phyloP scores from a whole-genome alignment of 805 yeast species.

The Isabelozyma heimii region DNA sequence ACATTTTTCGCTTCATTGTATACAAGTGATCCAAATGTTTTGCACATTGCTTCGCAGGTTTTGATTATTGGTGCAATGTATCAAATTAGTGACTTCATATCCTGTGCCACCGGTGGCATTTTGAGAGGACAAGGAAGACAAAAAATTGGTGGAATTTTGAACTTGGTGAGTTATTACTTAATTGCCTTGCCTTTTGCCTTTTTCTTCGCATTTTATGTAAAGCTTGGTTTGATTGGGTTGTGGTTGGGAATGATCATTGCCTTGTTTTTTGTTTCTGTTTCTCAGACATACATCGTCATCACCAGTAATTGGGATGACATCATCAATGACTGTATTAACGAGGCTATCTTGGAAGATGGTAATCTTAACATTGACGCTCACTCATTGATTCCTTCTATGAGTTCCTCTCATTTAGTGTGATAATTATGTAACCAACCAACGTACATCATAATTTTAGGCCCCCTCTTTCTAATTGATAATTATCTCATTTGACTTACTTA shows the following conservation, averaged over 20 bases:
- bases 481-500: too few species aligned
- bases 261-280: slow-evolving; percentile 36
- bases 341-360: slow-evolving; percentile 40
- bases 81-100: slow-evolving; percentile 50
- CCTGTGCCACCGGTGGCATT: slow-evolving; percentile 52
- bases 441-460: neutral
- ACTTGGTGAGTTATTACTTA: slow-evolving; percentile 45
- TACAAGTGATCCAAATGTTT: slow-evolving; percentile 37
- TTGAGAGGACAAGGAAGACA: slow-evolving; percentile 60
- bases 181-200: slow-evolving; percentile 50
- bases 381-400: slow-evolving; percentile 28
- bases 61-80: slow-evolving; percentile 48
- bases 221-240: slow-evolving; percentile 42
- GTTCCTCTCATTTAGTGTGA: slow-evolving; percentile 13
- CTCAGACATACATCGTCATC: slow-evolving; percentile 40
- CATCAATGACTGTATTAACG: slow-evolving; percentile 39
- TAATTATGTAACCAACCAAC: too few species aligned
- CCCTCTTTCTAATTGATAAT: too few species aligned
- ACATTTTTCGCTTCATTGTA: slow-evolving; percentile 38
- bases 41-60: slow-evolving; percentile 36
- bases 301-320: slow-evolving; percentile 43
- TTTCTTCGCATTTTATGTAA: slow-evolving; percentile 39
- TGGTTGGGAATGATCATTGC: slow-evolving; percentile 51
- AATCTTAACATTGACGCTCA: slow-evolving; percentile 27
- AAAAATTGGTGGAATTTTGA: slow-evolving; percentile 52